Evolutionary conservation across 129 eudicot genomes (phyloP), one percentile per base, ranked within the genome.

Genomic region (Dittrichia graveolens): DNA sequence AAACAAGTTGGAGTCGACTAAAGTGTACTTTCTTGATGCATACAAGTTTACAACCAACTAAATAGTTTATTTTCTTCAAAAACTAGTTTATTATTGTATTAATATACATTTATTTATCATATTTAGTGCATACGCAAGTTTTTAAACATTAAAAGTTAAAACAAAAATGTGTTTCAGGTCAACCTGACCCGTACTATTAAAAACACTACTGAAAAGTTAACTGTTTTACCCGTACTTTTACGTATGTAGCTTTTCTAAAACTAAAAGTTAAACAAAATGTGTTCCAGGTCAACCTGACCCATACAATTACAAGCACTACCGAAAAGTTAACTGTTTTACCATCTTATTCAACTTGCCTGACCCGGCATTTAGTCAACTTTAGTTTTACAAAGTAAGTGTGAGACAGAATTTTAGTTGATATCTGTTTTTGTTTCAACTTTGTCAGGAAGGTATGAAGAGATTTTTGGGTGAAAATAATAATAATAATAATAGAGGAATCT

Each of bases 361-460:
- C 73, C 61, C 61, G 3, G n/a, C n/a, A n/a, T n/a, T 68, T 24
- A 7, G 14, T 31, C n/a, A 31, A 8, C 10, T 38, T 2, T 61
- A 61, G 6, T 41, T 43, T 7, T 41, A 8, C 37, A 39, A 14
- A 63, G 42, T 58, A 14, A 44, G 19, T 39, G 45, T 6, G 11
- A 59, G 15, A 40, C 60, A 37, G 19, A 46, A 35, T 39, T 42
- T 49, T 14, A 50, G 12, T 78, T 62, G 19, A 55, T 46, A 37
- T 49, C 68, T 5, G 9, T 39, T 46, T 50, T 7, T 72, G 46
- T 70, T 64, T 37, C 39, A 47, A 44, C 9, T 63, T 39, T 81
- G 65, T 78, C 85, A 91, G 97, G 90, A 91, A 63, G 97, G 87
- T 42, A 57, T 86, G 18, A 67, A 57, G 42, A 69, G 35, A 75